Base-by-base conservation (phyloP, 2,329 filamentous ascomycete species). In the Davidsoniella eucalypti region DNA sequence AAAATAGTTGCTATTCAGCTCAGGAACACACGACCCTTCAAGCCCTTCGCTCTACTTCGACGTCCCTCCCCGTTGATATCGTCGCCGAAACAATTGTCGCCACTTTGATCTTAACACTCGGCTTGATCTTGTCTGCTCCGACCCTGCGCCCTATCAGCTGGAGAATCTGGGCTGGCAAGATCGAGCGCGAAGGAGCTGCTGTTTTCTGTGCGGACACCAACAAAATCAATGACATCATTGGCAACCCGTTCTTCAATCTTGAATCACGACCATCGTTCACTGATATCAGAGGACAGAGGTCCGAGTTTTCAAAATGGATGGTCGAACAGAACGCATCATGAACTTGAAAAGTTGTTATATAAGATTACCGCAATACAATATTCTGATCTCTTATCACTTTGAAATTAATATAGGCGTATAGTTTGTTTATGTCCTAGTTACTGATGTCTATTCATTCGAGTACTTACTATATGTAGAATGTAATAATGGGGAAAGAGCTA, bases 1-100 rank as follows among this genome's bases (percentile, higher is more conserved):
- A 53, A 59, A 49, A 61, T 62, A 98, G 92, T 56, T 93, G 88
- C 67, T 98, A 96, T 67, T 98, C 92, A 47, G 87, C 88, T 44
- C 84, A 94, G 65, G 92, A 98, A 68, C 85, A 94, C 67, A 83
- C 86, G 5, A 72, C 80, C 18, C 75, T 94, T 46, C 77, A 80
- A 57, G 75, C 80, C 51, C 71, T 72, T 57, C 66, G 67, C 49
- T 69, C 70, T 33, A 64, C 70, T 49, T 58, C 67, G 2, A 60
- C 65, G 52, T 68, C 73, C 14, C 73, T 96, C 1, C 90, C 92
- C 0, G 67, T 84, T 54, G 92, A 98, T 61, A 93, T 98, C 58
- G 78, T 80, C 37, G 73, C 94, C 57, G 92, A 98, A 66, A 87
- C 88, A 1, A 70, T 96, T 14, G 64, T 84, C 41, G 84, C 87